A percentile compares a stretch with the other conserved stretches of the same genome.
Conservation (phyloP, 257 asterid genomes). For the Solanum raphanifolium region DNA sequence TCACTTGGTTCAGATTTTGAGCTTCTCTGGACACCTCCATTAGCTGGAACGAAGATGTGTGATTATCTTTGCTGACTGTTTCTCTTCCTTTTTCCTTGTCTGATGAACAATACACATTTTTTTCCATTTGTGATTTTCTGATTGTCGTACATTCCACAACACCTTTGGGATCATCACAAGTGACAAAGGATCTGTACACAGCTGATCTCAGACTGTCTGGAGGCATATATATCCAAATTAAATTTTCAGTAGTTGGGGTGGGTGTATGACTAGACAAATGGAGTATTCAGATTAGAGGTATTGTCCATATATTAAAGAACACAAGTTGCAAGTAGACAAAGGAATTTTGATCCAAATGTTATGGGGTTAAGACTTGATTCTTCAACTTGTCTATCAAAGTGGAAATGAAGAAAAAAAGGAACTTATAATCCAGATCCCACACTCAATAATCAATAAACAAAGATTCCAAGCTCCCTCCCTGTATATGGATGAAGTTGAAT, state of each 20-base stretch:
- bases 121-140: conserved; percentile 12
- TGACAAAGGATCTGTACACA: conserved; percentile 53
- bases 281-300: too few species aligned
- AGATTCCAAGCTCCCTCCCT: background rate
- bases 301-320: background rate
- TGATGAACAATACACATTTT: conserved; percentile 5
- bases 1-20: conserved; percentile 33
- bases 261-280: too few species aligned
- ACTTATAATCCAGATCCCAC: background rate
- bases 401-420: background rate
- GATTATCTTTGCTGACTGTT: conserved; percentile 13
- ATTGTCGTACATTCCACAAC: conserved; percentile 45
- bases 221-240: conserved; percentile 18
- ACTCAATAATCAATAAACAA: background rate
- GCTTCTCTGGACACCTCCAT: conserved; percentile 58
- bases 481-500: background rate
- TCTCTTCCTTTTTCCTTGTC: conserved; percentile 11
- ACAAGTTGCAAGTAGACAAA: background rate
- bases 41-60: conserved; percentile 38
- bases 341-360: background rate
- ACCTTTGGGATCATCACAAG: conserved; percentile 69
- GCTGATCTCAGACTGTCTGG: conserved; percentile 55
- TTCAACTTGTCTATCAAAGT: background rate
- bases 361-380: background rate
- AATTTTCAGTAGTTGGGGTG: too few species aligned